These are phyloP conservation scores for Claviceps spartinae DNA, from an alignment of 2,329 filamentous ascomycete species.

Conservation along the genomic window DNA sequence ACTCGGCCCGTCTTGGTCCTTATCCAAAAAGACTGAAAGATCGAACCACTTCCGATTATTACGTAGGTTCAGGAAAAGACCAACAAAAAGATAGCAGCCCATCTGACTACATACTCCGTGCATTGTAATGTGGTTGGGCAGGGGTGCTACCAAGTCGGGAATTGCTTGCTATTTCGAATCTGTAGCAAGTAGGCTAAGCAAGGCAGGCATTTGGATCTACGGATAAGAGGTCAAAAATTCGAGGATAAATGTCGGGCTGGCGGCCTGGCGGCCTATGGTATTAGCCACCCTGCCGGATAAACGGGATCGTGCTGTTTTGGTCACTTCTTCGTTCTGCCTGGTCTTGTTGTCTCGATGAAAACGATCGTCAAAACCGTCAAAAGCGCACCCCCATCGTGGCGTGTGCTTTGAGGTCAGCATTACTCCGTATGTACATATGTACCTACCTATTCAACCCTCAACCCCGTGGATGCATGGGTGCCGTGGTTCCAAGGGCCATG, in stretches of 20 bases:
- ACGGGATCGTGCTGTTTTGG: neutral
- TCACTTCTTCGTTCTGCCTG: neutral
- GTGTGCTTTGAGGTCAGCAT: neutral
- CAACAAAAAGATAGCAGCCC: neutral
- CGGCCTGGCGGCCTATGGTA: neutral
- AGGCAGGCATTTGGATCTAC: neutral
- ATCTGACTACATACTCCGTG: no score
- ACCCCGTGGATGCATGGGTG: neutral
- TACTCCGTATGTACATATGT: neutral
- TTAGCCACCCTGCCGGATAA: slow-evolving; percentile 1
- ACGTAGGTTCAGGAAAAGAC: neutral
- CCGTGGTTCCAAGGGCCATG: neutral
- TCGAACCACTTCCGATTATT: no score
- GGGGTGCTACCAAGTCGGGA: neutral
- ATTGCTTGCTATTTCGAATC: neutral
- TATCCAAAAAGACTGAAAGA: no score
- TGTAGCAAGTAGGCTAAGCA: neutral
- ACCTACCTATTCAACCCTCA: no score
- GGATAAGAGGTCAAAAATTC: neutral
- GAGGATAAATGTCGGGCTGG: neutral
- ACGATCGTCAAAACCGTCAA: neutral
- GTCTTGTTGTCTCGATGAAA: neutral
- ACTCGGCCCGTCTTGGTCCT: no score
- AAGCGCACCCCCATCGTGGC: neutral
- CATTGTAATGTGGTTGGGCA: neutral